A percentile compares a stretch with the other conserved stretches of the same genome.
These are phyloP conservation scores for Penicillium brasilianum DNA, from an alignment of 2,329 filamentous ascomycete genomes.

Conservation along the genomic window DNA sequence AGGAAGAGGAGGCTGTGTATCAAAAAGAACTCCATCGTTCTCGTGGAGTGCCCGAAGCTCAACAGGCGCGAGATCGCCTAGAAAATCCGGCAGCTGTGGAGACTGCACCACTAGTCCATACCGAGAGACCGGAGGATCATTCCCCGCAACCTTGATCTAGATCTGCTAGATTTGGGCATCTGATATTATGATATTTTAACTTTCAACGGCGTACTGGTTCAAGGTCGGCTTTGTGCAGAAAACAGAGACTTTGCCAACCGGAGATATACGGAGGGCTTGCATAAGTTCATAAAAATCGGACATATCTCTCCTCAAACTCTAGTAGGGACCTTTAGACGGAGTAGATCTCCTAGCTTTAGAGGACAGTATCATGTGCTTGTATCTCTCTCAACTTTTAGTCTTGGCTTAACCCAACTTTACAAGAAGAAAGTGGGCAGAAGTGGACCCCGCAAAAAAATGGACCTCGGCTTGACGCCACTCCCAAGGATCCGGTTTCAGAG, in stretches of 20 bases:
- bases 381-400: not conserved
- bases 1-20: conserved; percentile 51
- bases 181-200: not conserved
- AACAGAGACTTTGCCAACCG: not conserved
- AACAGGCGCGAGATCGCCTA: not conserved
- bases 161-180: not conserved
- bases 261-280: not conserved
- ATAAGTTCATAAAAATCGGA: not conserved
- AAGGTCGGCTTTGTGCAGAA: not conserved
- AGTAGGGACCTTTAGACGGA: no score
- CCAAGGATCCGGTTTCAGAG: conserved; percentile 25
- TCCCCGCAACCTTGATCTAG: not conserved
- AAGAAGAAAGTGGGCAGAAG: not conserved
- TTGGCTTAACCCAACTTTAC: no score
- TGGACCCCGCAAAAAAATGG: conserved; percentile 2
- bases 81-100: not conserved
- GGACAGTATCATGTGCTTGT: not conserved
- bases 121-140: conserved; percentile 1
- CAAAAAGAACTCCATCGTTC: conserved; percentile 37
- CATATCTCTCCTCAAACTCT: not conserved
- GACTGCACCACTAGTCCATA: not conserved
- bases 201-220: not conserved
- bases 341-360: not conserved
- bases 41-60: conserved; percentile 3
- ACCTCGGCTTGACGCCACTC: conserved; percentile 27